A percentile compares a stretch with the other conserved stretches of the same genome.
Evolutionary conservation across 169 alveolate genomes (phyloP).

Genomic region (Eimeria falciformis): DNA sequence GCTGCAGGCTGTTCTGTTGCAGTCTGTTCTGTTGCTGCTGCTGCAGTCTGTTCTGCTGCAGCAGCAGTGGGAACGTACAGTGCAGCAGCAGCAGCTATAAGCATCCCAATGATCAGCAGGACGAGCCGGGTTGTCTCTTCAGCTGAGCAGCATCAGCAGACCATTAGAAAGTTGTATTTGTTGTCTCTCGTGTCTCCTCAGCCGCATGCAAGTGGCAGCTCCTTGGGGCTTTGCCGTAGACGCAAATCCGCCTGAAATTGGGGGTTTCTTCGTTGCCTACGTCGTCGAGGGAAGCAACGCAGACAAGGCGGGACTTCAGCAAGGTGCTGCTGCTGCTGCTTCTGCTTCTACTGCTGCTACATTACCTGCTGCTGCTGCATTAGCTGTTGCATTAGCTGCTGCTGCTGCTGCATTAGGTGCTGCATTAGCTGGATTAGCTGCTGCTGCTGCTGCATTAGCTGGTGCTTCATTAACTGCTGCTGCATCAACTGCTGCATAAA

Average conservation of each 20-base stretch:
- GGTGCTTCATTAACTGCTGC: background rate
- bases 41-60: background rate
- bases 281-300: constrained; percentile 75
- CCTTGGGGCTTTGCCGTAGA: constrained; percentile 74
- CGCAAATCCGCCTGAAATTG: constrained; percentile 49
- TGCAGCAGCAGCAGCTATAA: no score
- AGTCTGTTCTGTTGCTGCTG: background rate
- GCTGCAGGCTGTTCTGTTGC: background rate
- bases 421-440: background rate
- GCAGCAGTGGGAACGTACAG: no score
- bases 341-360: background rate
- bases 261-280: constrained; percentile 68
- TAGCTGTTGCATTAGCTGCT: background rate
- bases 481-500: background rate
- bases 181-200: background rate
- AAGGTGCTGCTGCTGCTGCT: constrained; percentile 38
- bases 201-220: constrained; percentile 43
- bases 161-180: no score
- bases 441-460: background rate
- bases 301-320: constrained; percentile 41
- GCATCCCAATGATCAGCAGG: no score
- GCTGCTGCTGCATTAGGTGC: background rate
- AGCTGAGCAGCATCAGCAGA: no score
- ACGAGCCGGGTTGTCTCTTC: no score
- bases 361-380: background rate